Conservation (phyloP, 805 yeast species). For the Suhomyces emberorum region DNA sequence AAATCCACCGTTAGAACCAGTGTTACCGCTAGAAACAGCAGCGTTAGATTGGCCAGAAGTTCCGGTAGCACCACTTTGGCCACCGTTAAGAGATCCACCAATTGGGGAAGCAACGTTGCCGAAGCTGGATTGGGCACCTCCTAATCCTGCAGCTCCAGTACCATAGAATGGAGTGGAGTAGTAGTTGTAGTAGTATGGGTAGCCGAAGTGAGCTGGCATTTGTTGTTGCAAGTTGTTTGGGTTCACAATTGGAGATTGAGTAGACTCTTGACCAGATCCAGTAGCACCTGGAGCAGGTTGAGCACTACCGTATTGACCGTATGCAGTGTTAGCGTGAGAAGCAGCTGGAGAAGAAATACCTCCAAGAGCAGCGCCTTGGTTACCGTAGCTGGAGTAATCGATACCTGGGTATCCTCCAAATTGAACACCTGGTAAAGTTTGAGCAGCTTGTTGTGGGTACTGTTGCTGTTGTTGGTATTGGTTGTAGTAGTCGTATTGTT, state of each 20-base stretch:
- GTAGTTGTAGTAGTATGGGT: slow-evolving; percentile 43
- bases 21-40: slow-evolving; percentile 3
- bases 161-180: slow-evolving; percentile 41
- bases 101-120: slow-evolving; percentile 12
- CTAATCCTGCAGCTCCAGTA: slow-evolving; percentile 27
- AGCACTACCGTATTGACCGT: slow-evolving; percentile 19
- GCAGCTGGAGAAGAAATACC: slow-evolving; percentile 26
- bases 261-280: slow-evolving; percentile 17
- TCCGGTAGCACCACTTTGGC: slow-evolving; percentile 13
- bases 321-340: slow-evolving; percentile 26
- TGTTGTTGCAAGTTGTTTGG: slow-evolving; percentile 26
- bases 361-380: slow-evolving; percentile 29
- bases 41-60: slow-evolving; percentile 7
- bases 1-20: slow-evolving; percentile 11
- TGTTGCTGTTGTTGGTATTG: slow-evolving; percentile 39
- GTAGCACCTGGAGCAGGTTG: slow-evolving; percentile 15
- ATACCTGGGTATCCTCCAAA: slow-evolving; percentile 44
- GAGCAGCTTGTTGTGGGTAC: slow-evolving; percentile 40
- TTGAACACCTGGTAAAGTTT: slow-evolving; percentile 37
- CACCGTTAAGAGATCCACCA: slow-evolving; percentile 7
- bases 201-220: slow-evolving; percentile 38
- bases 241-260: slow-evolving; percentile 23
- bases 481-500: slow-evolving; percentile 28
- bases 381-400: slow-evolving; percentile 40
- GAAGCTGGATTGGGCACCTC: slow-evolving; percentile 19